These are phyloP conservation scores for Colletotrichum musae DNA, from an alignment of 2,329 filamentous ascomycete species.

Conservation along the genomic window DNA sequence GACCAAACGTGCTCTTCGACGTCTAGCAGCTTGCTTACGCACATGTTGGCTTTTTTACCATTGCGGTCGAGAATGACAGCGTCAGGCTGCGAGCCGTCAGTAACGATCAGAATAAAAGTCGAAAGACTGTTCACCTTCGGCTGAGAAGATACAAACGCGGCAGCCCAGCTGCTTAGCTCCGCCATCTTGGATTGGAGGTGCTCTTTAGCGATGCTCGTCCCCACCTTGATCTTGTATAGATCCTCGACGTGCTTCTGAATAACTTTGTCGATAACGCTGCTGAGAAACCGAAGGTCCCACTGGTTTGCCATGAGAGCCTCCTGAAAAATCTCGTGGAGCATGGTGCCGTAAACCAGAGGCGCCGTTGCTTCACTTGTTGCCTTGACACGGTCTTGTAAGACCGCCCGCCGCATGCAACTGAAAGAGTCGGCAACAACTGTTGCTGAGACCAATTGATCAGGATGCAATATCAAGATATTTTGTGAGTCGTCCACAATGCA, in stretches of 20 bases:
- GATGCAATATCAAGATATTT: constrained; percentile 91
- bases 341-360: constrained; percentile 90
- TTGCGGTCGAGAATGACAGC: constrained; percentile 38
- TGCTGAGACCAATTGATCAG: constrained; percentile 94
- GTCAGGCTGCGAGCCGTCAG: constrained; percentile 47
- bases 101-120: not conserved
- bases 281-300: constrained; percentile 82
- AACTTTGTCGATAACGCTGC: constrained; percentile 75
- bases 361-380: constrained; percentile 85
- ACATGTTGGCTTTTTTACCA: constrained; percentile 77
- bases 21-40: constrained; percentile 93
- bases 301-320: constrained; percentile 86
- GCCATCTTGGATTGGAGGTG: constrained; percentile 88
- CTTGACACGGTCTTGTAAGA: constrained; percentile 95
- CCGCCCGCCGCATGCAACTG: constrained; percentile 88
- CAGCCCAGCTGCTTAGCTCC: constrained; percentile 87
- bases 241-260: constrained; percentile 88
- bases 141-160: constrained; percentile 79
- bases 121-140: constrained; percentile 69
- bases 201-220: constrained; percentile 79
- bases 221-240: constrained; percentile 88
- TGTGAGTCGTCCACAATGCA: constrained; percentile 87
- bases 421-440: constrained; percentile 98
- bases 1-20: constrained; percentile 99
- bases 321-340: constrained; percentile 96